Base-by-base conservation (phyloP, 768 basidiomycete genomes). In the Amanita molliuscula region DNA sequence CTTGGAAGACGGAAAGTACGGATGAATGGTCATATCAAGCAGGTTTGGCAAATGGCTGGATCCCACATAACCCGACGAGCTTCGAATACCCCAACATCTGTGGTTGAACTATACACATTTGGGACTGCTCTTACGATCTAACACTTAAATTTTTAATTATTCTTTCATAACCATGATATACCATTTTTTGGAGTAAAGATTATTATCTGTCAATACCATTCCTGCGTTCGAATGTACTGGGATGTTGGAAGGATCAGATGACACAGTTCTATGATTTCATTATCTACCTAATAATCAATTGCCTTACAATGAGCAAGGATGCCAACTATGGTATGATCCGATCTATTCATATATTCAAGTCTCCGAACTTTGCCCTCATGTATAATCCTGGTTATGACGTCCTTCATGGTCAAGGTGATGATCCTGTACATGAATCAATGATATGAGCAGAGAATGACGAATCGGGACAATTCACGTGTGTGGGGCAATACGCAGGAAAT, bases 1-100 rank as follows among this genome's bases (percentile, higher is more conserved):
- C 84, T 1, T 90, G 88, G 88, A 90, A 90, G 67, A 64, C 87
- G 0, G 88, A 91, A 64, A 67, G 67, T 53, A 83, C 88, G 2
- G 86, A 89, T 54, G 93, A 95, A 51, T 96, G 93, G 93, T 75
- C 84, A 0, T 95, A 95, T 69, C 77, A 86, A 55, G 81, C 84
- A 40, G 90, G 90, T 35, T 69, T 94, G 29, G 63, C 69, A 10
- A 74, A 81, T 53, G 91, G 91, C 18, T 93, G 88, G 88, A 93
- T 95, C 61, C 91, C 92, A 7, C 62, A 72, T 54, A 62, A 75
- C 52, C 75, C 76, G 4, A 74, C 74, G 7, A 56, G 62, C 25
- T 63, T 58, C 36, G 57, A 67, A 58, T 88, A 78, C 64, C 84
- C 81, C 13, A 74, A 68, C 55, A 84, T 84, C 48, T 94, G 86